Base-by-base conservation (phyloP, 495 filamentous ascomycete genomes). In the Letharia columbiana region DNA sequence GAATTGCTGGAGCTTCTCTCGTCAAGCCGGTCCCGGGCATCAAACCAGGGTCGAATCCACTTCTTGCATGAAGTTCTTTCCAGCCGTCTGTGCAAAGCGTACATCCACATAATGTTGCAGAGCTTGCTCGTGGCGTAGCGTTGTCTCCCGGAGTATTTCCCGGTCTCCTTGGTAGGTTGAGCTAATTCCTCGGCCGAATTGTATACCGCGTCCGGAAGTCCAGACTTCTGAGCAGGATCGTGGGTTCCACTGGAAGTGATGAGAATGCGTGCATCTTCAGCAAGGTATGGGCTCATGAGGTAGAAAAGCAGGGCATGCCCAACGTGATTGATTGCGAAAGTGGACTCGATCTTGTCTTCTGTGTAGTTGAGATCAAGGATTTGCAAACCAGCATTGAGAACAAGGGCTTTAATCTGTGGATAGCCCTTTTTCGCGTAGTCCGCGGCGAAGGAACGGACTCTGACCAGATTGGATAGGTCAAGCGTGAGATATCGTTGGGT, bases 291-390 rank as follows among this genome's bases (percentile, higher is more conserved):
- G 8, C 74, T 71, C 37, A 83, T 73, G 28, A 84, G 76, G 58
- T 77, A 81, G 70, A 82, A 83, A 28, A 84, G 79, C 0, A 83
- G 72, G 18, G 83, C 80, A 63, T 77, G 75, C 6, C 77, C 76
- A n/a, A 77, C 68, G 56, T 77, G 76, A 57, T 70, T 75, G 50
- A 77, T 71, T 9, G 67, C 74, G 68, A 73, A 80, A 69, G 73
- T 81, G 71, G 75, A 78, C 62, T 83, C 81, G 59, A 80, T 68
- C 2, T 77, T 77, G 31, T 81, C 76, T 2, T 65, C 66, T 0
- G 76, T 78, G 57, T 75, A 77, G 5, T 58, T 31, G 11, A 78
- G 58, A 5, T 68, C 65, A 20, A 76, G 74, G 31, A 80, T 74
- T 50, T 83, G 80, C 0, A 80, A 60, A 13, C 67, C 79, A 11